These are phyloP conservation scores for Zoysia japonica DNA, from an alignment of 176 grass and related monocot species.

Conservation along the genomic window DNA sequence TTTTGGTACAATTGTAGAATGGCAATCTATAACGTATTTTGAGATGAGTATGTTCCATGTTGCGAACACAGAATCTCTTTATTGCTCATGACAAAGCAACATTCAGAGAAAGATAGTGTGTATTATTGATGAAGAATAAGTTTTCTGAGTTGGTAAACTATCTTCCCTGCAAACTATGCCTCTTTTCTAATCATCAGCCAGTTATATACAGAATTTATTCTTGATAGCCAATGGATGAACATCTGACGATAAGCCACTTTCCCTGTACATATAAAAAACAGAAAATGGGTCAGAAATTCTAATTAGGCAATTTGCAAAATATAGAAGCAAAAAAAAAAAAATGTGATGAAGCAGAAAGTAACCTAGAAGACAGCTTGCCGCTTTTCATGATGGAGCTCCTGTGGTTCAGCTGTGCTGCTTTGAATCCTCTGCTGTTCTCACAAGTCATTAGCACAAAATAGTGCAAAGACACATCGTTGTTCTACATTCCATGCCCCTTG, in stretches of 20 bases:
- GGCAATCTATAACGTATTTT: neutral
- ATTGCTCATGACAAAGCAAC: slow-evolving; percentile 27
- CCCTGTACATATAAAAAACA: slow-evolving; percentile 23
- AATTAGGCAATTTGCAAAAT: slow-evolving; percentile 21
- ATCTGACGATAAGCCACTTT: slow-evolving; percentile 35
- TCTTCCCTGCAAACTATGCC: slow-evolving; percentile 6
- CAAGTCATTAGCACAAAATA: neutral
- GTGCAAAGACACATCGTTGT: neutral
- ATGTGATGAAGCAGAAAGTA: slow-evolving; percentile 3
- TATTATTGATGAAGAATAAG: slow-evolving; percentile 27
- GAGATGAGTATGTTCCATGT: neutral
- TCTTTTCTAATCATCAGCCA: slow-evolving; percentile 15
- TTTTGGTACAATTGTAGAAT: no score
- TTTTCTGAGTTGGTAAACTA: slow-evolving; percentile 5
- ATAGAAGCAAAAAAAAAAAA: neutral
- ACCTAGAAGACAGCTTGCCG: slow-evolving; percentile 4
- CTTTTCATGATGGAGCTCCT: slow-evolving; percentile 9
- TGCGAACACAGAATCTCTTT: slow-evolving; percentile 19
- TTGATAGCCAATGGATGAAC: slow-evolving; percentile 14
- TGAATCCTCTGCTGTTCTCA: neutral
- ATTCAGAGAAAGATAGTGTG: slow-evolving; percentile 15
- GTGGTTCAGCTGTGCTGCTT: neutral
- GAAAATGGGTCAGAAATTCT: slow-evolving; percentile 26
- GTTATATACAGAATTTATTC: slow-evolving; percentile 28
- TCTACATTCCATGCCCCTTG: neutral